Evolutionary conservation across 305 asterid species (phyloP).

Genomic region (Fraxinus velutina): DNA sequence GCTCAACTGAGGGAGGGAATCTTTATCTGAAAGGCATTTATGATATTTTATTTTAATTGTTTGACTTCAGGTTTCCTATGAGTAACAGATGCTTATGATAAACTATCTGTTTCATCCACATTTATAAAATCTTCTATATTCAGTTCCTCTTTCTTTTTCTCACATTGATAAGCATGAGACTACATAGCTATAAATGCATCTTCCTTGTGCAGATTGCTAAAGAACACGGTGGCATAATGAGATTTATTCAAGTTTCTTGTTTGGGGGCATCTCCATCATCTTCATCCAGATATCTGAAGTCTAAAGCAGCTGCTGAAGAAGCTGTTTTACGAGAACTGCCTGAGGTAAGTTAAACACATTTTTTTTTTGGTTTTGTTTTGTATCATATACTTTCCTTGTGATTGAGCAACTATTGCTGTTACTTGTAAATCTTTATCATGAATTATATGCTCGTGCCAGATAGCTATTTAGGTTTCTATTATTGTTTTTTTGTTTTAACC

Average conservation of each 20-base stretch:
- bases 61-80: neutral
- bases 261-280: constrained; percentile 84
- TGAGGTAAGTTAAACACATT: constrained; percentile 45
- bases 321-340: constrained; percentile 65
- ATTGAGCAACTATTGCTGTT: constrained; percentile 15
- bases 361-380: neutral
- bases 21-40: neutral
- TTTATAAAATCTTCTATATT: neutral
- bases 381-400: neutral
- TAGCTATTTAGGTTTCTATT: neutral
- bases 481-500: neutral
- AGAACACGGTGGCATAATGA: constrained; percentile 95
- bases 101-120: neutral
- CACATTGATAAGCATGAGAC: neutral
- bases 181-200: constrained; percentile 16
- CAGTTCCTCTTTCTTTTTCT: constrained; percentile 11
- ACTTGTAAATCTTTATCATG: neutral
- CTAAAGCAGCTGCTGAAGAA: constrained; percentile 97
- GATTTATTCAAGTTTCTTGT: constrained; percentile 86
- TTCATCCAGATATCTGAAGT: constrained; percentile 70
- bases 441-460: constrained; percentile 16
- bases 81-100: neutral
- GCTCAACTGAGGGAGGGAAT: neutral
- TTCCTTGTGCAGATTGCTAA: constrained; percentile 61
- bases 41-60: neutral